Evolutionary conservation across 2,329 filamentous ascomycete genomes (phyloP), one percentile per base, ranked within the genome.

Genomic region (Metarhizium sp.): DNA sequence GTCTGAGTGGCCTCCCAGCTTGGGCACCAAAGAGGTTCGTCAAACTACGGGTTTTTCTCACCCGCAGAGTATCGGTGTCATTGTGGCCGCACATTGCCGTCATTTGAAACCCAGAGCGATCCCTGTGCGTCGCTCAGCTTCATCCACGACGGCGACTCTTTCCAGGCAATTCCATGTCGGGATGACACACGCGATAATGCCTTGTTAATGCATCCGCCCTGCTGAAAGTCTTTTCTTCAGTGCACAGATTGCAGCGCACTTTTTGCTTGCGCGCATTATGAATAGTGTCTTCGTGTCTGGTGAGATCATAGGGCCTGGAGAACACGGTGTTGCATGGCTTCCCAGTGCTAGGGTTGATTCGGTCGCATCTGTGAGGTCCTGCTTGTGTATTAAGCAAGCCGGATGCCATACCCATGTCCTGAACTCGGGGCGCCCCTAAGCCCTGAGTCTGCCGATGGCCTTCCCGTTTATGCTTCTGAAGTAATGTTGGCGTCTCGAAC

Each of bases 381-480:
- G 90, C 89, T 70, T 97, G 94, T 5, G 87, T 92, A 67, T 94
- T 95, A 58, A 90, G 78, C 43, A 86, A 62, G 68, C 75, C 70
- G 1, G 85, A 76, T 3, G 79, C 67, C 68, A 78, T 72, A 52
- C 71, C 68, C 50, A 66, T 57, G 2, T 72, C 67, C 3, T 67
- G 65, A 36, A 60, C 61, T 18, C 64, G 62, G 10, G 63, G 57
- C 25, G 57, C 58, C 2, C 60, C 62, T 1, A 71, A 52, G 55
- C 71, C 79, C 64, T 78, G 85, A n/a, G 81, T 83, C 62, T 90
- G 87, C 51, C 92, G 84, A 69, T 99, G 94, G 5, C 86, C 89
- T 67, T 99, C 94, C 29, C 92, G 85, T 76, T 96, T 96, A 75
- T 99, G 94, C 73, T 94, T 94, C 69, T 97, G 92, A 3, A 99